phyloP scores from a whole-genome alignment of 108 stramenopile genomes.

The Pseudonitzschia multistriata region DNA sequence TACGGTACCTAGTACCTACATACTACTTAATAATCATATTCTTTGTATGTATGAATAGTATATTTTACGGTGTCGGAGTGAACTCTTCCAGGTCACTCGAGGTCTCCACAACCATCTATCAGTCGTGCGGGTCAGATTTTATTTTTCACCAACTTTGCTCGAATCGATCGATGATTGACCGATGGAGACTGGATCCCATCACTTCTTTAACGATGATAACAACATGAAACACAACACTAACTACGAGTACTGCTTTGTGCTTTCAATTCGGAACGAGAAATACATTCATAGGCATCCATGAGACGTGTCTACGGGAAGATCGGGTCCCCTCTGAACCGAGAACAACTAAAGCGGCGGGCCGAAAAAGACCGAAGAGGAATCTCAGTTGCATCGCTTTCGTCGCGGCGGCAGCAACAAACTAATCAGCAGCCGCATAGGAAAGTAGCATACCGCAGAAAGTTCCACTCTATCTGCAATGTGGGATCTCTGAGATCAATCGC shows the following conservation, averaged over 20 bases:
- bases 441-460: not conserved
- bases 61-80: too few relatives aligned
- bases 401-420: not conserved
- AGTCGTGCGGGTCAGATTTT: not conserved
- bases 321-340: not conserved
- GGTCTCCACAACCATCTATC: not conserved
- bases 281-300: not conserved
- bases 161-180: too few relatives aligned
- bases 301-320: not conserved
- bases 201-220: too few relatives aligned
- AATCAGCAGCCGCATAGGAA: not conserved
- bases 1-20: too few relatives aligned
- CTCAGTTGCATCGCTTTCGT: not conserved
- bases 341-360: not conserved
- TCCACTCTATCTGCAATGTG: not conserved
- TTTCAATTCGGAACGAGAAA: too few relatives aligned
- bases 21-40: too few relatives aligned
- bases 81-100: too few relatives aligned
- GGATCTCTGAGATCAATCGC: not conserved
- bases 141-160: not conserved
- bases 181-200: too few relatives aligned
- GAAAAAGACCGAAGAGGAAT: not conserved
- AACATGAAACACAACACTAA: not conserved
- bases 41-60: too few relatives aligned
- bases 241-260: not conserved